Evolutionary conservation across 2,329 filamentous ascomycete species (phyloP), one percentile per base, ranked within the genome.

Genomic region (Epichloe aotearoae): DNA sequence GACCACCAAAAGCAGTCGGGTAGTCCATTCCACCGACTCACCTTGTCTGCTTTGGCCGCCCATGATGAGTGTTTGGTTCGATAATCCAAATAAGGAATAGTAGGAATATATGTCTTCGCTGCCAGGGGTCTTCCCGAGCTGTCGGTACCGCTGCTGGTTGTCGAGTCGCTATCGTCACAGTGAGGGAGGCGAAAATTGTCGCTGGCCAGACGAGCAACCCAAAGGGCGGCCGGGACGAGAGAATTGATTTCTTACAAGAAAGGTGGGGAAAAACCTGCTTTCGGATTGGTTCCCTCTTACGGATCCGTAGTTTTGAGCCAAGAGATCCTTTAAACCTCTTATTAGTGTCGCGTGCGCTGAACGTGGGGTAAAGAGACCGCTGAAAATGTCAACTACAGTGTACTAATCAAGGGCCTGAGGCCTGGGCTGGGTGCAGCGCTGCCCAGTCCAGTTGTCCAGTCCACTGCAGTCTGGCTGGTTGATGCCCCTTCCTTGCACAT

Each of bases 1-100:
- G 7, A 26, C 26, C 30, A 11, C 30, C 30, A 30, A 30, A n/a
- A 40, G 15, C 12, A 17, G 1, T 2, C 3, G 36, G 20, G 15
- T 15, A 12, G n/a, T 26, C 17, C 20, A 20, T 40, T 19, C 26
- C 23, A 34, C 30, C 30, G 30, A 59, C 63, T 52, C 53, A 64
- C 65, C 66, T 65, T 68, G 65, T 62, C 68, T 59, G 62, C 66
- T 69, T 48, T 56, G 41, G 53, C 68, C 66, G 55, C 68, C 68
- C 68, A 70, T 71, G 47, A 20, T 52, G 41, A 17, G 11, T 10
- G n/a, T 19, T 8, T 43, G 17, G 5, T 10, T 19, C 20, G 14
- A 23, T n/a, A 1, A 2, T 11, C 20, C 12, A 4, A 23, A 43
- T 30, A 3, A 43, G 20, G 8, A 30, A 30, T 4, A 30, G 40